These are phyloP conservation scores for Somion occarium DNA, from an alignment of 1,284 basidiomycete species.

Conservation along the genomic window DNA sequence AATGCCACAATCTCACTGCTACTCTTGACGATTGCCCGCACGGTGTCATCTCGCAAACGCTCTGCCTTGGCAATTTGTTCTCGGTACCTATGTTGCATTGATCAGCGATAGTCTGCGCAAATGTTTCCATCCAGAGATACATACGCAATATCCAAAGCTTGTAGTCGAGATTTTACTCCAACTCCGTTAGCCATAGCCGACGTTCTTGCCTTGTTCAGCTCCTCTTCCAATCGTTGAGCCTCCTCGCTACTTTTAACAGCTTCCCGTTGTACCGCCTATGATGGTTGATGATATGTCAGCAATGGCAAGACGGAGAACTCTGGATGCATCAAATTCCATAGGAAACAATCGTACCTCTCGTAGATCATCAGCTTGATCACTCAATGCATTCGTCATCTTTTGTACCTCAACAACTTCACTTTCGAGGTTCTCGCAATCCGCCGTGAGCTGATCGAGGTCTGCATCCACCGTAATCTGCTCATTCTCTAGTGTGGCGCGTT, in stretches of 20 bases:
- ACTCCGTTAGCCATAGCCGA: slow-evolving; percentile 74
- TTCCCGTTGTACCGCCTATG: slow-evolving; percentile 70
- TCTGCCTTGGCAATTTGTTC: slow-evolving; percentile 72
- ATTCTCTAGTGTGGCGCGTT: slow-evolving; percentile 65
- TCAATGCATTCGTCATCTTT: slow-evolving; percentile 61
- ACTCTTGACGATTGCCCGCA: slow-evolving; percentile 76
- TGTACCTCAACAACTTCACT: slow-evolving; percentile 67
- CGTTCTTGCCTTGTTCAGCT: slow-evolving; percentile 62
- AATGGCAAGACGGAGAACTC: no score
- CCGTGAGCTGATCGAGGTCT: slow-evolving; percentile 69
- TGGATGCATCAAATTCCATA: no score
- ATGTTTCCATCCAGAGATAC: no score
- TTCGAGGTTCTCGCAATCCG: slow-evolving; percentile 74
- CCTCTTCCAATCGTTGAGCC: slow-evolving; percentile 58
- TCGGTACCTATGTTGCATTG: slow-evolving; percentile 69
- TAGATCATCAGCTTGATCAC: slow-evolving; percentile 70
- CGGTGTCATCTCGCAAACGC: slow-evolving; percentile 68
- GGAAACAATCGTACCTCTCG: slow-evolving; percentile 5
- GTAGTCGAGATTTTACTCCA: slow-evolving; percentile 71
- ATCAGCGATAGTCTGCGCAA: no score
- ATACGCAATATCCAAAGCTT: slow-evolving; percentile 54
- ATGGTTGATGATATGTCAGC: neutral
- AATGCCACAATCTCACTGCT: slow-evolving; percentile 75
- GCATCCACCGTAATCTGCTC: slow-evolving; percentile 68
- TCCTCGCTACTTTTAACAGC: slow-evolving; percentile 57